phyloP scores from a whole-genome alignment of 2,329 filamentous ascomycete genomes.

The Blumeria hordei region DNA sequence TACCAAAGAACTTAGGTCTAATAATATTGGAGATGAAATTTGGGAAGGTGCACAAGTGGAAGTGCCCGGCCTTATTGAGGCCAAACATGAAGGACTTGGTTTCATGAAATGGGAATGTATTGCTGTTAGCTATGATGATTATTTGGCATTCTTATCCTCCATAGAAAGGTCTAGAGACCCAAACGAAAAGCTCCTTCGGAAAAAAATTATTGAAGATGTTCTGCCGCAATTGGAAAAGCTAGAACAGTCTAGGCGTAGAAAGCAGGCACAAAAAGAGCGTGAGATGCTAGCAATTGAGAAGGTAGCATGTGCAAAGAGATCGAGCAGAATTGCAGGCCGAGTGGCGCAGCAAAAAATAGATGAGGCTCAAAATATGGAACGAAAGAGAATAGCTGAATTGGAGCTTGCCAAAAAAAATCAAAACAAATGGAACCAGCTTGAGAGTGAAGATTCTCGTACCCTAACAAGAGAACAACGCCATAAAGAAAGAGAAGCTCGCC shows the following conservation, averaged over 20 bases:
- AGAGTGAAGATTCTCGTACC: slow-evolving; percentile 54
- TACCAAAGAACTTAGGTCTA: slow-evolving; percentile 26
- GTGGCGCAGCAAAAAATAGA: slow-evolving; percentile 54
- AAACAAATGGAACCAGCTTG: slow-evolving; percentile 29
- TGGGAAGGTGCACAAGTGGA: background rate
- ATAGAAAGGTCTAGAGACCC: slow-evolving; percentile 56
- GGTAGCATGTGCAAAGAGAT: slow-evolving; percentile 81
- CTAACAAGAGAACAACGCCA: slow-evolving; percentile 68
- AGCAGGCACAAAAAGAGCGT: slow-evolving; percentile 43
- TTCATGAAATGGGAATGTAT: slow-evolving; percentile 79
- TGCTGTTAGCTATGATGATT: slow-evolving; percentile 58
- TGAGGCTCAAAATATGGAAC: slow-evolving; percentile 44
- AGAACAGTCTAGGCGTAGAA: slow-evolving; percentile 46
- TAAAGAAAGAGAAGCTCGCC: slow-evolving; percentile 63
- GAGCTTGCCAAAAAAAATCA: slow-evolving; percentile 42
- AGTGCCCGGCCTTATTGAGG: background rate
- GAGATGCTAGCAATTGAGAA: slow-evolving; percentile 65
- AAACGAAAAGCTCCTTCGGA: slow-evolving; percentile 59
- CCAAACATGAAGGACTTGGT: slow-evolving; percentile 37
- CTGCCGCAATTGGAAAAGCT: slow-evolving; percentile 66
- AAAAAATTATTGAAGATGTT: slow-evolving; percentile 51
- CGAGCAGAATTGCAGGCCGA: slow-evolving; percentile 66
- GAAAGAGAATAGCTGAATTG: slow-evolving; percentile 38
- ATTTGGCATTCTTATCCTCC: slow-evolving; percentile 42
- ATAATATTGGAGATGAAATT: slow-evolving; percentile 12